phyloP scores from a whole-genome alignment of 306 rosid genomes.

The Begonia loranthoides region DNA sequence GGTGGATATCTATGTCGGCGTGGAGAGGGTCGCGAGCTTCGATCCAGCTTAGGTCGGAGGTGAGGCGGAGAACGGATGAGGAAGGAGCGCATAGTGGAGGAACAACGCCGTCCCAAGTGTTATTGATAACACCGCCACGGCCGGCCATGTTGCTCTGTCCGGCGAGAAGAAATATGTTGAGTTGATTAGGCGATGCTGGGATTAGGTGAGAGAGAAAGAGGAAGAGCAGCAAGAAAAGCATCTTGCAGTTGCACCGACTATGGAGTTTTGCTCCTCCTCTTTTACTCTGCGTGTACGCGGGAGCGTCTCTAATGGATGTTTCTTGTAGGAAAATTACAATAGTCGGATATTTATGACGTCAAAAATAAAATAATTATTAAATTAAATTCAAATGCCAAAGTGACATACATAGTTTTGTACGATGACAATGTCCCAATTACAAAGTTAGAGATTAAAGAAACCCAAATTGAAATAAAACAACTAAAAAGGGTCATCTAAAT shows the following conservation, averaged over 20 bases:
- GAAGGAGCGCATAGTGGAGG: conserved; percentile 31
- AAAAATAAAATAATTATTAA: too few species aligned
- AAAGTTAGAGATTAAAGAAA: too few species aligned
- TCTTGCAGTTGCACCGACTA: neutral
- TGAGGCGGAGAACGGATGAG: conserved; percentile 29
- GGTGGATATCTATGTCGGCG: conserved; percentile 22
- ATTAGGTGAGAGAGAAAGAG: conserved; percentile 1
- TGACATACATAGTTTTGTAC: too few species aligned
- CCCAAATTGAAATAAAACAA: too few species aligned
- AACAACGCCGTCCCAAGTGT: conserved; percentile 55
- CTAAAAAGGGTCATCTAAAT: too few species aligned
- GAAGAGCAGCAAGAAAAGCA: conserved; percentile 2
- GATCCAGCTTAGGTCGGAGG: conserved; percentile 43
- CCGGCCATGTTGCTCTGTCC: conserved; percentile 99
- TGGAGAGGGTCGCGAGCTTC: conserved; percentile 71
- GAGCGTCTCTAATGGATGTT: too few species aligned
- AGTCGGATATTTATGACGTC: too few species aligned
- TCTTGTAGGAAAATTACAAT: too few species aligned
- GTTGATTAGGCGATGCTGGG: conserved; percentile 1
- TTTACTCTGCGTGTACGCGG: too few species aligned
- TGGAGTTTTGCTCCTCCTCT: neutral
- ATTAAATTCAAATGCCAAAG: too few species aligned
- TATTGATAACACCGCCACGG: conserved; percentile 47
- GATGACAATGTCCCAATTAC: too few species aligned
- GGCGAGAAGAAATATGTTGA: conserved; percentile 52